Conservation (phyloP, 768 basidiomycete species). For the Naganishia onofrii region DNA sequence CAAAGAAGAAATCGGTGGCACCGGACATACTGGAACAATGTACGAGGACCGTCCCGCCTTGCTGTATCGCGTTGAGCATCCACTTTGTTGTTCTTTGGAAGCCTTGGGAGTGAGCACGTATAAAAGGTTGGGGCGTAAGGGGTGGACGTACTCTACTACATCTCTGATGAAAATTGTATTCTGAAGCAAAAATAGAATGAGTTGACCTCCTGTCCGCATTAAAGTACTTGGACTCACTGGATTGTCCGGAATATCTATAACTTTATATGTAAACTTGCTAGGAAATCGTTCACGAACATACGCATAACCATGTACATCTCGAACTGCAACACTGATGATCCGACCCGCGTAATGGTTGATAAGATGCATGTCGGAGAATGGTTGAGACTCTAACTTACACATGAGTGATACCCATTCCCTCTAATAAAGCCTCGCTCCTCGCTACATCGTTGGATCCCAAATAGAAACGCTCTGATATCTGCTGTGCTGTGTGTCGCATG, state of each 20-base stretch:
- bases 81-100: constrained; percentile 36
- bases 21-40: constrained; percentile 48
- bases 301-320: constrained; percentile 46
- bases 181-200: not conserved
- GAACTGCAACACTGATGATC: constrained; percentile 43
- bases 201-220: not conserved
- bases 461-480: constrained; percentile 46
- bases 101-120: not conserved
- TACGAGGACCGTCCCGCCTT: constrained; percentile 46
- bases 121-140: not conserved
- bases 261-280: constrained; percentile 46
- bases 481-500: constrained; percentile 51
- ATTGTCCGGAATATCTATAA: constrained; percentile 50
- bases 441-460: constrained; percentile 51
- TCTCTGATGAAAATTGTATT: constrained; percentile 40
- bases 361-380: not conserved
- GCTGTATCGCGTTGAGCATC: constrained; percentile 44
- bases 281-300: constrained; percentile 50
- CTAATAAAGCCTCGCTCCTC: constrained; percentile 38
- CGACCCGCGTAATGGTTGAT: not conserved
- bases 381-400: constrained; percentile 39
- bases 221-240: constrained; percentile 39
- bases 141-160: constrained; percentile 39
- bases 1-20: not conserved
- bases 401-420: constrained; percentile 48